Conservation (phyloP, 2,329 filamentous ascomycete genomes). For the Nigrograna mackinnonii region DNA sequence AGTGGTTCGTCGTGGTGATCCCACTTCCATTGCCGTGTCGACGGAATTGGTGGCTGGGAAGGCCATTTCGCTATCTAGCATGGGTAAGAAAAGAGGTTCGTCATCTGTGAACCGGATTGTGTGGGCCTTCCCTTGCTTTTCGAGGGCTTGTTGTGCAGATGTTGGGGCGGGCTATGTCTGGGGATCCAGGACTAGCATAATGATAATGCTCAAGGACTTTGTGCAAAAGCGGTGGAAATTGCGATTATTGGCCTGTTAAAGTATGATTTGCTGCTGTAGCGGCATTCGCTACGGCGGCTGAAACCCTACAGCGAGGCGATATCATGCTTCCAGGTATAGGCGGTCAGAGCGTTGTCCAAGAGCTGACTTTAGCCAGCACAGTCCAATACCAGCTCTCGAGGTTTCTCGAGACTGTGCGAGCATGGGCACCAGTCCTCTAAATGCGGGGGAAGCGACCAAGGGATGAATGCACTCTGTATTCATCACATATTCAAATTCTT, state of each 20-base stretch:
- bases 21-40: too few relatives aligned
- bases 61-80: too few relatives aligned
- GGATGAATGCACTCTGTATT: constrained; percentile 1
- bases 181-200: background rate
- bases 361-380: constrained; percentile 6
- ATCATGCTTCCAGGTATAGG: constrained; percentile 3
- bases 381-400: constrained; percentile 5
- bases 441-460: constrained; percentile 14
- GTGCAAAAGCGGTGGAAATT: background rate
- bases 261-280: constrained; percentile 3
- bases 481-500: constrained; percentile 2
- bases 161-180: too few relatives aligned
- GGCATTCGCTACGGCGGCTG: constrained; percentile 7
- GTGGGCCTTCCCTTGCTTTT: too few relatives aligned
- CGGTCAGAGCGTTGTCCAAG: background rate
- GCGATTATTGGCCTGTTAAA: constrained; percentile 3
- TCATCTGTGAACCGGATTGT: too few relatives aligned
- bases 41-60: too few relatives aligned
- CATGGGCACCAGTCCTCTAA: background rate
- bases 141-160: too few relatives aligned
- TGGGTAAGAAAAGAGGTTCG: too few relatives aligned
- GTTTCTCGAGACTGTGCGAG: constrained; percentile 1
- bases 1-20: too few relatives aligned
- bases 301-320: constrained; percentile 1
- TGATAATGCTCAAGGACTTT: background rate